These are phyloP conservation scores for Smallanthus sonchifolius DNA, from an alignment of 129 eudicot genomes.

Conservation along the genomic window DNA sequence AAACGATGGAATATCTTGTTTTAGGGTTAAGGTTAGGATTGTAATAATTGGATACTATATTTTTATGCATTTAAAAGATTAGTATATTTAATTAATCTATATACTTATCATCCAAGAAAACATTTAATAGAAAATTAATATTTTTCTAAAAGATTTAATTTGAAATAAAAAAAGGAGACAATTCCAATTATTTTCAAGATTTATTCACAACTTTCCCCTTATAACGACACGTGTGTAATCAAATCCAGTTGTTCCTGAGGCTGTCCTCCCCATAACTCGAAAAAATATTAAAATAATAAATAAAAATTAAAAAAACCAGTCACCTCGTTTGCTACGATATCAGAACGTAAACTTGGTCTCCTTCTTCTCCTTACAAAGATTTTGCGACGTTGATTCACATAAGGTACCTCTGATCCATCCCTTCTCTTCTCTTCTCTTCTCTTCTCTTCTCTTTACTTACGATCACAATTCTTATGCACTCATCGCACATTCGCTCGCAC, in stretches of 20 bases:
- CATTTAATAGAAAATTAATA: not conserved
- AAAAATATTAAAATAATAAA: not conserved
- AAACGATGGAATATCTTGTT: not conserved
- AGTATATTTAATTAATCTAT: not conserved
- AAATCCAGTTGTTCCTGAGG: not conserved
- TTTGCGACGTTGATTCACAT: slow-evolving; percentile 19
- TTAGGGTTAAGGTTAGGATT: no score
- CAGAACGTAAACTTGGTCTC: not conserved
- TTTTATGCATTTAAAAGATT: not conserved
- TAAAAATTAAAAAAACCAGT: not conserved
- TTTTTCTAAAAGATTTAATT: not conserved
- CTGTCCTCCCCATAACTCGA: slow-evolving; percentile 10
- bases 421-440: not conserved
- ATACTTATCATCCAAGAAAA: not conserved
- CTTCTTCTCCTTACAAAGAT: not conserved
- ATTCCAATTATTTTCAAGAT: not conserved
- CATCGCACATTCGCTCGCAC: not conserved
- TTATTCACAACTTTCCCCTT: not conserved
- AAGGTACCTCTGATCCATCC: slow-evolving; percentile 14
- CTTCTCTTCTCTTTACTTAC: no score
- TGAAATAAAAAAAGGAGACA: not conserved
- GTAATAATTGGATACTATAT: no score
- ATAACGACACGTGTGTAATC: slow-evolving; percentile 23
- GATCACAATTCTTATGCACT: not conserved
- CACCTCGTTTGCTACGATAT: slow-evolving; percentile 20